A percentile compares a stretch with the other conserved stretches of the same genome.
These are phyloP conservation scores for Naganishia friedmannii DNA, from an alignment of 768 basidiomycete genomes.

Conservation along the genomic window DNA sequence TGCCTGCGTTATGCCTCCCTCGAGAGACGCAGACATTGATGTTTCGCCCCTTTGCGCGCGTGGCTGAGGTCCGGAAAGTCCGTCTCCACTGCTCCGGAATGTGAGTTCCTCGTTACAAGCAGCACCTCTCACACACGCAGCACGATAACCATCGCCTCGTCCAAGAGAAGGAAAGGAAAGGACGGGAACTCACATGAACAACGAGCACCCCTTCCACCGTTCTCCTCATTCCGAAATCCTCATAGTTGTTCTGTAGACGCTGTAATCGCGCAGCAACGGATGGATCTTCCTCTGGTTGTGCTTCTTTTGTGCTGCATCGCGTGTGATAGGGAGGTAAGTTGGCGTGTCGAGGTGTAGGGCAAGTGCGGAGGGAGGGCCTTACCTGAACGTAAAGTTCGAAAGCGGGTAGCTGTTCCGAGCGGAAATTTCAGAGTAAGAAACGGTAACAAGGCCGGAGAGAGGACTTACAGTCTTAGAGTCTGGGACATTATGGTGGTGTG, in stretches of 20 bases:
- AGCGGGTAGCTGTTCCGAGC: constrained; percentile 27
- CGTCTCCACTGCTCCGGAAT: too few relatives aligned
- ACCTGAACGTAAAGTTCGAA: constrained; percentile 35
- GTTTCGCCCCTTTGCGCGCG: too few relatives aligned
- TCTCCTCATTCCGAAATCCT: constrained; percentile 75
- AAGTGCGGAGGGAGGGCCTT: not conserved
- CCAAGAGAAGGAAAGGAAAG: too few relatives aligned
- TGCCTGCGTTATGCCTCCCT: too few relatives aligned
- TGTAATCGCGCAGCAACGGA: constrained; percentile 91
- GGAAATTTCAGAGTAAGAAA: not conserved
- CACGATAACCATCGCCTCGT: too few relatives aligned
- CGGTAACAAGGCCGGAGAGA: not conserved
- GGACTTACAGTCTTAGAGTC: constrained; percentile 7
- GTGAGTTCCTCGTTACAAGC: too few relatives aligned
- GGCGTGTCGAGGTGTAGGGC: not conserved
- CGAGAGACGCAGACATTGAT: too few relatives aligned
- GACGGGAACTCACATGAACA: constrained; percentile 37
- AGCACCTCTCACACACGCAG: too few relatives aligned
- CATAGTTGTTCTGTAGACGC: constrained; percentile 92
- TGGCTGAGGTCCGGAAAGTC: too few relatives aligned
- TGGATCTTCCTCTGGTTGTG: constrained; percentile 95
- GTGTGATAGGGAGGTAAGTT: not conserved
- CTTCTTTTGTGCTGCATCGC: constrained; percentile 71
- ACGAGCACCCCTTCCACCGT: constrained; percentile 68
- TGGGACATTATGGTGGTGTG: constrained; percentile 6